These are phyloP conservation scores for Triticum timopheevii DNA, from an alignment of 176 grass and related monocot genomes.

Conservation along the genomic window DNA sequence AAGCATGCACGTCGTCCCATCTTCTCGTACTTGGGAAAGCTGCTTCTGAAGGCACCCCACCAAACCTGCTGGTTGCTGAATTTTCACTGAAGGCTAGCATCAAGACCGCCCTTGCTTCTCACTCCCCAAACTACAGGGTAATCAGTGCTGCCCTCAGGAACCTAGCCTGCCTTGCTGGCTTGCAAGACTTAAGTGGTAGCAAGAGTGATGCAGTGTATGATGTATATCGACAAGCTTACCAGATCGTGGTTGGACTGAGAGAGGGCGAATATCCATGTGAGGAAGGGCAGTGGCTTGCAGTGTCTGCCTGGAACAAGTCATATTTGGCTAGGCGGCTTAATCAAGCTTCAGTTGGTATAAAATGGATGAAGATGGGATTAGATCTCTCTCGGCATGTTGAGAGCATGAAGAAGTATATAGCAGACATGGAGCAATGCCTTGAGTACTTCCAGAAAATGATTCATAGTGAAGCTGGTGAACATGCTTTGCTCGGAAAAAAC, in stretches of 20 bases:
- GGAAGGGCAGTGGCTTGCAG: conserved; percentile 83
- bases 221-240: conserved; percentile 73
- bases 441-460: conserved; percentile 53
- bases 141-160: conserved; percentile 69
- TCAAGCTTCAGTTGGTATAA: conserved; percentile 60
- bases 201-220: conserved; percentile 65
- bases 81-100: conserved; percentile 69
- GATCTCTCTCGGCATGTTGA: conserved; percentile 69
- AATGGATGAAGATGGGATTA: conserved; percentile 89
- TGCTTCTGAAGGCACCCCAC: conserved; percentile 54
- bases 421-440: conserved; percentile 64
- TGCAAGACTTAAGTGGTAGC: conserved; percentile 49
- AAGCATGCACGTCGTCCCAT: conserved; percentile 56
- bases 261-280: conserved; percentile 74
- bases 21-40: conserved; percentile 61
- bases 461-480: conserved; percentile 37
- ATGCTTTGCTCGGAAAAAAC: conserved; percentile 1
- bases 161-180: conserved; percentile 58
- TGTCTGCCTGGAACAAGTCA: conserved; percentile 85
- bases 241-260: conserved; percentile 84
- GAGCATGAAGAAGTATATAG: conserved; percentile 64
- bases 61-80: conserved; percentile 65
- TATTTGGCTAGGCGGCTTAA: conserved; percentile 48
- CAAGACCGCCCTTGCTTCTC: conserved; percentile 55
- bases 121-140: conserved; percentile 65